Evolutionary conservation across 257 asterid genomes (phyloP).

Genomic region (Solanum arcanum): DNA sequence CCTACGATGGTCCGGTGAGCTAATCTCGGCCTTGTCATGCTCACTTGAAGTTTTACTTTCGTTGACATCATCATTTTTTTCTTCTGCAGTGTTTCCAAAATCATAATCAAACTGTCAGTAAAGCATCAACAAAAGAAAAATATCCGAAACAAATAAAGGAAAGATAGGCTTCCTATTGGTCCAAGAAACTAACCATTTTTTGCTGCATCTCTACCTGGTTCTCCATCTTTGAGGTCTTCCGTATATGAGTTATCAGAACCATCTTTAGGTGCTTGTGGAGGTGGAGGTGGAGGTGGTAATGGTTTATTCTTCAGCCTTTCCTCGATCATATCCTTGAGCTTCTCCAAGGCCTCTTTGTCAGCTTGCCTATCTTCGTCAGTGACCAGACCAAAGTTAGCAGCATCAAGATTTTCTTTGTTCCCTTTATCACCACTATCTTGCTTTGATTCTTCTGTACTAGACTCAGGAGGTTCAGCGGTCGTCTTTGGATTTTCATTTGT

Average conservation of each 20-base stretch:
- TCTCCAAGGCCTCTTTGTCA: conserved; percentile 60
- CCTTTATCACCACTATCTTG: conserved; percentile 25
- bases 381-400: conserved; percentile 65
- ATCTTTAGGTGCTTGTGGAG: conserved; percentile 32
- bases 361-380: conserved; percentile 68
- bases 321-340: conserved; percentile 66
- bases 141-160: neutral
- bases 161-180: neutral
- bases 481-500: conserved; percentile 28
- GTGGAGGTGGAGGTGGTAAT: conserved; percentile 86
- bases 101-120: conserved; percentile 8
- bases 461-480: conserved; percentile 31
- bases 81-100: conserved; percentile 45
- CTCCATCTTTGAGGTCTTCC: conserved; percentile 65
- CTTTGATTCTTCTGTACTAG: conserved; percentile 39
- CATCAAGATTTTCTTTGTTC: conserved; percentile 40
- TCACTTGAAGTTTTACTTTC: conserved; percentile 59
- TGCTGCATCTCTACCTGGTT: conserved; percentile 36
- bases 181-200: conserved; percentile 32
- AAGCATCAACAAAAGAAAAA: neutral
- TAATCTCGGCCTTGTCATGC: conserved; percentile 53
- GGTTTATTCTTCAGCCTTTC: conserved; percentile 86
- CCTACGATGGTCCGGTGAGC: conserved; percentile 83
- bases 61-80: conserved; percentile 58
- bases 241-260: conserved; percentile 41